Percentiles rank a stretch among this genome's conserved stretches.
Conservation (phyloP, 805 yeast species). For the Saturnispora ahearnii region DNA sequence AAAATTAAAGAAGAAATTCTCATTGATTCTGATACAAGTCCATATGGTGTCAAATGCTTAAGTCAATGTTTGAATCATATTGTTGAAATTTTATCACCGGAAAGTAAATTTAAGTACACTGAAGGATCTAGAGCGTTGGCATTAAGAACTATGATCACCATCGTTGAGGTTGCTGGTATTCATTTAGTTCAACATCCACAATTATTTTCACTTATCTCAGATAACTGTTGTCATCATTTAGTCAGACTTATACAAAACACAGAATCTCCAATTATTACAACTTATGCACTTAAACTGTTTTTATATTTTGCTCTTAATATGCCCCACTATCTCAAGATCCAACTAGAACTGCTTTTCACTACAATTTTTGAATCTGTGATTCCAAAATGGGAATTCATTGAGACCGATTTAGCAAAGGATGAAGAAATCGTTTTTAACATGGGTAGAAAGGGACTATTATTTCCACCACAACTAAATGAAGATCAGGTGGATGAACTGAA, state of each 20-base stretch:
- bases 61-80: conserved; percentile 69
- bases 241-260: conserved; percentile 68
- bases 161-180: conserved; percentile 74
- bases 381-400: conserved; percentile 20
- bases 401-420: conserved; percentile 21
- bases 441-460: conserved; percentile 21
- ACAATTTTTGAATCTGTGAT: conserved; percentile 45
- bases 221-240: conserved; percentile 77
- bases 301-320: conserved; percentile 61
- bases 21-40: conserved; percentile 27
- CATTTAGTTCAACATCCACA: conserved; percentile 53
- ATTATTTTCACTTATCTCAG: conserved; percentile 59
- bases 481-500: conserved; percentile 22
- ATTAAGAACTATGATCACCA: conserved; percentile 60
- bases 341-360: conserved; percentile 64
- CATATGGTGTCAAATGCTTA: conserved; percentile 68
- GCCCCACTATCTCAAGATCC: conserved; percentile 61
- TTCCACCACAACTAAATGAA: conserved; percentile 20
- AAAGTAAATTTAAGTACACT: conserved; percentile 74
- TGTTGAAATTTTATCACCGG: conserved; percentile 72
- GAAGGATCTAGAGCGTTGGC: conserved; percentile 84
- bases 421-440: conserved; percentile 25
- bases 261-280: conserved; percentile 65
- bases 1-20: not conserved
- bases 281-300: conserved; percentile 67